Percentiles rank a stretch among this genome's conserved stretches.
These are phyloP conservation scores for Vitis hybrid DNA, from an alignment of 177 flowering plant species.

Conservation along the genomic window DNA sequence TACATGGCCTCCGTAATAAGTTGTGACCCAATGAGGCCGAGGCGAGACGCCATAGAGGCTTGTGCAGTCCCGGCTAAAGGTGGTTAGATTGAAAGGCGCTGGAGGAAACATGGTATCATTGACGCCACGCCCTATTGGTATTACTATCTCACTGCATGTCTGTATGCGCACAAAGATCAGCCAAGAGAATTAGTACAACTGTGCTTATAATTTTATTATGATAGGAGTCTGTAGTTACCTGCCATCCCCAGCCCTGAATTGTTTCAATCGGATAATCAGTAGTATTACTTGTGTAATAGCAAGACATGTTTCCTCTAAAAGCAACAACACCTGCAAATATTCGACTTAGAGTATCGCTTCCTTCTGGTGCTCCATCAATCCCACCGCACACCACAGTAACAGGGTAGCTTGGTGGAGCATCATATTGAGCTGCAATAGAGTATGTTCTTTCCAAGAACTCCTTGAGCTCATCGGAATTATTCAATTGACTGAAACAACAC, in stretches of 20 bases:
- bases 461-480: constrained; percentile 10
- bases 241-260: constrained; percentile 12
- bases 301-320: background rate
- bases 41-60: background rate
- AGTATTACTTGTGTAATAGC: background rate
- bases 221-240: background rate
- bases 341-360: constrained; percentile 22
- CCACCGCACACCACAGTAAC: constrained; percentile 10
- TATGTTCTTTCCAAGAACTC: constrained; percentile 4
- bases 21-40: constrained; percentile 6
- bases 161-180: background rate
- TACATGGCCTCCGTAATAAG: constrained; percentile 14
- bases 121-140: background rate
- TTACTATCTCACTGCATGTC: constrained; percentile 3
- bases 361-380: constrained; percentile 4
- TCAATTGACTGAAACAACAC: too few relatives aligned
- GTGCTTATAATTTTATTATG: too few relatives aligned
- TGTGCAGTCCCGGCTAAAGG: background rate
- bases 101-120: constrained; percentile 10
- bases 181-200: too few relatives aligned
- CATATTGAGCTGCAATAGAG: constrained; percentile 14
- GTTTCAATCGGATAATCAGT: background rate
- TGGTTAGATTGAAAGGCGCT: background rate
- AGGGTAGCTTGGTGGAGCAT: constrained; percentile 10
- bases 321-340: constrained; percentile 22